Conservation (phyloP, 1,284 basidiomycete genomes). For the Ustilago crameri region DNA sequence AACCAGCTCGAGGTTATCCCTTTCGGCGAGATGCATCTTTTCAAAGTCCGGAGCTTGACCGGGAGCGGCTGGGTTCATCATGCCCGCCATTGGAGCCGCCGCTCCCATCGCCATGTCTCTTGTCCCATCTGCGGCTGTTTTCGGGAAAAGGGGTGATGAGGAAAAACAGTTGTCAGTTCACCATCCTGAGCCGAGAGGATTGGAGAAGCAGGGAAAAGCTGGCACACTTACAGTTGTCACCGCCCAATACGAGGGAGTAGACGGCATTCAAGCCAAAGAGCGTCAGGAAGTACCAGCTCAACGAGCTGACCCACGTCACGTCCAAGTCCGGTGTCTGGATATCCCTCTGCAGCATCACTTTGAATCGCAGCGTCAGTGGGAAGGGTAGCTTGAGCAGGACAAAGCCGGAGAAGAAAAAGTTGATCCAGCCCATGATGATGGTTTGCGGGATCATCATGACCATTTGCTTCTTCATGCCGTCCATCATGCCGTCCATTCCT, state of each 20-base stretch:
- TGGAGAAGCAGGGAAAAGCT: background rate
- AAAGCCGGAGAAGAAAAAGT: conserved; percentile 98
- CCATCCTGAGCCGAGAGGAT: background rate
- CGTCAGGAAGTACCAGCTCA: conserved; percentile 99
- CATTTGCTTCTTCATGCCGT: conserved; percentile 98
- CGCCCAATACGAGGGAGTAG: conserved; percentile 90
- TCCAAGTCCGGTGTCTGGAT: conserved; percentile 97
- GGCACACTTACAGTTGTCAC: conserved; percentile 80
- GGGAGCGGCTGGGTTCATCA: conserved; percentile 44
- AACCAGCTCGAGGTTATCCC: conserved; percentile 90
- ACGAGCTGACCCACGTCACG: conserved; percentile 96
- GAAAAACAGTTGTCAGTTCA: background rate
- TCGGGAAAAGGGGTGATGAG: background rate
- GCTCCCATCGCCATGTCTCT: conserved; percentile 65
- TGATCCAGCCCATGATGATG: conserved; percentile 99
- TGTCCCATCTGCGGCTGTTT: conserved; percentile 65
- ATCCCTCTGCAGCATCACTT: conserved; percentile 97
- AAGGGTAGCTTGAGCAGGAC: conserved; percentile 91
- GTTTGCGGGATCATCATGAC: conserved; percentile 76
- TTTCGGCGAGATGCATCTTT: conserved; percentile 90
- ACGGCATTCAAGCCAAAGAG: conserved; percentile 96
- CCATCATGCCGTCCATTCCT: conserved; percentile 98
- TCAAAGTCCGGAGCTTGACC: conserved; percentile 77
- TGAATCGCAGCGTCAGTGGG: conserved; percentile 95
- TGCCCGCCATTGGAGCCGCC: conserved; percentile 37